Percentiles rank a stretch among this genome's conserved stretches.
phyloP scores from a whole-genome alignment of 116 monocot genomes.

The Papilionanthe hybrid region DNA sequence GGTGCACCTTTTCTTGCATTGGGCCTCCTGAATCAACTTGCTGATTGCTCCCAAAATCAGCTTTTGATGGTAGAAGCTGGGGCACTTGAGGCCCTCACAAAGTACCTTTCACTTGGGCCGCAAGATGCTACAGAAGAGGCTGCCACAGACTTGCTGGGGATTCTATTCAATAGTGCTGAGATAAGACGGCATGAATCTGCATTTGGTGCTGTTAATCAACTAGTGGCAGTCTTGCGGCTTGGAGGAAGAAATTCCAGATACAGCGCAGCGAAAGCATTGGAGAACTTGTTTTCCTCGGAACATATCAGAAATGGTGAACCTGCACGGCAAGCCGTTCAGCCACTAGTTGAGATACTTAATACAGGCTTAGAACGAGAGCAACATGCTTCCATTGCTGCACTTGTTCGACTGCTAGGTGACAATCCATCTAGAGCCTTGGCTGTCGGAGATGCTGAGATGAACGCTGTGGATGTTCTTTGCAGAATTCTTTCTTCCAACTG shows the following conservation, averaged over 20 bases:
- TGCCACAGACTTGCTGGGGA: conserved; percentile 75
- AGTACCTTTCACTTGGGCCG: conserved; percentile 91
- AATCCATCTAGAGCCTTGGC: conserved; percentile 72
- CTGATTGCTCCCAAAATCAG: conserved; percentile 73
- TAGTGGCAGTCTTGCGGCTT: conserved; percentile 84
- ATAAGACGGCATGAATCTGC: conserved; percentile 83
- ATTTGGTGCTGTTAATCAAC: conserved; percentile 80
- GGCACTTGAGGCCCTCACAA: conserved; percentile 77
- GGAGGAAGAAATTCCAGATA: conserved; percentile 94
- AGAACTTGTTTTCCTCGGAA: conserved; percentile 84
- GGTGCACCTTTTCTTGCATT: conserved; percentile 92
- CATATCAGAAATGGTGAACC: conserved; percentile 89
- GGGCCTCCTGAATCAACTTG: conserved; percentile 73
- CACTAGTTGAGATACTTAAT: conserved; percentile 87
- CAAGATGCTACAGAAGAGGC: conserved; percentile 98
- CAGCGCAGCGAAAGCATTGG: conserved; percentile 94
- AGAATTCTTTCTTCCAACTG: conserved; percentile 83
- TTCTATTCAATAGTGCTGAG: conserved; percentile 79
- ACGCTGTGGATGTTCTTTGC: conserved; percentile 89
- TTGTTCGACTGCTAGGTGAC: conserved; percentile 74
- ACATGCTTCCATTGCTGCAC: conserved; percentile 94
- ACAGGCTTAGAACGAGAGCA: conserved; percentile 87
- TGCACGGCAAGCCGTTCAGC: conserved; percentile 80
- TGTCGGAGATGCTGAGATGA: conserved; percentile 81
- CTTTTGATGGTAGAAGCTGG: conserved; percentile 93